Evolutionary conservation across 1,139 yeast species (phyloP).

Genomic region (Pneumocystis carinii): DNA sequence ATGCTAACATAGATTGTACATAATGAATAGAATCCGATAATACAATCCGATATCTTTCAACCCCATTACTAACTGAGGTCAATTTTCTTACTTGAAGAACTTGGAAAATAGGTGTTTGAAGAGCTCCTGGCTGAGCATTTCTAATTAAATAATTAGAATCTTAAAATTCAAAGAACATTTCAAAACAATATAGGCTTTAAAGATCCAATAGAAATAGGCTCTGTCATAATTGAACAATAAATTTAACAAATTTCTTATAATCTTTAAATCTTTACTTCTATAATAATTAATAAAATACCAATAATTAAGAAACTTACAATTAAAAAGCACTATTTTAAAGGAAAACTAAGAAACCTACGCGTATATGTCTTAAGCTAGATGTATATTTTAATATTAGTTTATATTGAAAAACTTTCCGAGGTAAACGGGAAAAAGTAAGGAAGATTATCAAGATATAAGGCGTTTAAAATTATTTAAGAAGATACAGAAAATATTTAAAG

Average conservation of each 20-base stretch:
- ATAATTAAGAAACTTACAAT: neutral
- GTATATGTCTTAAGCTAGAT: no score
- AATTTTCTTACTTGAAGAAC: conserved; percentile 15
- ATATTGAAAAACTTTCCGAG: no score
- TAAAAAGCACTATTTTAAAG: no score
- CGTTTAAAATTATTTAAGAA: no score
- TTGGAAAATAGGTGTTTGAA: conserved; percentile 13
- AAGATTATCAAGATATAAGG: no score
- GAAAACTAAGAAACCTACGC: no score
- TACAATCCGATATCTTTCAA: conserved; percentile 15
- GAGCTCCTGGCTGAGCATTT: neutral
- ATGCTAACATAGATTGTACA: conserved; percentile 16
- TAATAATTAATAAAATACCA: neutral
- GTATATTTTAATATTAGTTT: no score
- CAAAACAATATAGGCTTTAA: neutral
- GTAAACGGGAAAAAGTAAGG: no score
- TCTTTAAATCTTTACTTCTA: neutral
- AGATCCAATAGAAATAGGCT: neutral
- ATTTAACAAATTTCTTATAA: neutral
- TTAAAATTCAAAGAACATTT: neutral
- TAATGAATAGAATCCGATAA: conserved; percentile 16
- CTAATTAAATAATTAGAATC: neutral
- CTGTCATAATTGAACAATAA: neutral
- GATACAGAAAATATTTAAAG: no score
- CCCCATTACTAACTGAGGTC: conserved; percentile 5